phyloP scores from a whole-genome alignment of 2,329 filamentous ascomycete genomes.

The Pseudonectria foliicola region DNA sequence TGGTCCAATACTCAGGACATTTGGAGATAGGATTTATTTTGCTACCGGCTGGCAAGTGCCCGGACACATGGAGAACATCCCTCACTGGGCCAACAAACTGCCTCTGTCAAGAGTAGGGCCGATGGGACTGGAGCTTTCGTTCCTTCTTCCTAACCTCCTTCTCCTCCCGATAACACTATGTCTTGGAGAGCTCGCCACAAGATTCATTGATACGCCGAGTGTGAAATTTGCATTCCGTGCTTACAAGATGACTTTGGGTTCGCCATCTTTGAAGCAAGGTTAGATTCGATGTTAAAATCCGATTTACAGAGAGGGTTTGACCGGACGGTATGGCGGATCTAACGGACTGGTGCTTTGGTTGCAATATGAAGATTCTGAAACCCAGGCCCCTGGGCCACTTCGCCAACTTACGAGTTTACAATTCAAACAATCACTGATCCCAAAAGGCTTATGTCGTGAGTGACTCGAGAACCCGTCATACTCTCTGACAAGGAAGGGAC shows the following conservation, averaged over 20 bases:
- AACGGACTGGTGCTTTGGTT: too few species aligned
- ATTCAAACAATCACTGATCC: too few species aligned
- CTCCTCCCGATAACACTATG: conserved; percentile 53
- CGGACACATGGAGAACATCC: conserved; percentile 42
- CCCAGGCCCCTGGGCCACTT: too few species aligned
- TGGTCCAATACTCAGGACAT: conserved; percentile 50
- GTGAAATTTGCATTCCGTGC: conserved; percentile 51
- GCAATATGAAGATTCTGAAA: too few species aligned
- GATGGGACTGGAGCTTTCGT: conserved; percentile 53
- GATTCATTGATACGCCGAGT: conserved; percentile 51
- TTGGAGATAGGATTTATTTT: conserved; percentile 58
- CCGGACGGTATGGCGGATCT: too few species aligned
- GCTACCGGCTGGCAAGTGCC: conserved; percentile 49
- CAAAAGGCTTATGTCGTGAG: too few species aligned
- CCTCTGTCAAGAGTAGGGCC: conserved; percentile 49
- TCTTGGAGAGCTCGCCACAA: conserved; percentile 49
- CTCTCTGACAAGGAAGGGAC: too few species aligned
- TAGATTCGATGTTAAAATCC: too few species aligned
- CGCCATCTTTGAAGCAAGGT: conserved; percentile 11
- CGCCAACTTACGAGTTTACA: too few species aligned
- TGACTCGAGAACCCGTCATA: too few species aligned
- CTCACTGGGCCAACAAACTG: conserved; percentile 50
- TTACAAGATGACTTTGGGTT: conserved; percentile 39
- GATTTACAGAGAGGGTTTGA: too few species aligned
- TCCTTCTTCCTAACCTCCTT: conserved; percentile 52